Base-by-base conservation (phyloP, 83 land plant species). In the Picea abies region DNA sequence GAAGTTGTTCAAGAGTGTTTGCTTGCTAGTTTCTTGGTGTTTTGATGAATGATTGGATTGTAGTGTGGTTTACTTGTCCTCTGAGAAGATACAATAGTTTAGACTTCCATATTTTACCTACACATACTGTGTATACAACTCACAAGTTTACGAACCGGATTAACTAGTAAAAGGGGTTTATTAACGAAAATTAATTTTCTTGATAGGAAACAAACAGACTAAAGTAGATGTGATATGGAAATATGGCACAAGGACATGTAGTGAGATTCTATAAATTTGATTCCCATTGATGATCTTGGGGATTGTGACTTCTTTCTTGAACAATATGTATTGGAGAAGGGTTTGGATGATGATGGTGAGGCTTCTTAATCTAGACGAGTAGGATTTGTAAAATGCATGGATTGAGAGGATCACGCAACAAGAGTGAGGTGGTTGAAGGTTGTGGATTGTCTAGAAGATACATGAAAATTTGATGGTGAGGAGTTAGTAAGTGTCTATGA, bases 401-500 rank as follows among this genome's bases (percentile, higher is more conserved):
- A 97, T 89, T 87, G 98, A 66, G 92, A 92, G 87, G 96, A 97
- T 71, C 87, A 93, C 15, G 95, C 96, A 76, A 98, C 96, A 49
- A 84, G 85, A 78, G 93, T 97, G 3, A 87, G 89, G 80, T 97
- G 98, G 99, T 84, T 93, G 58, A 92, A 90, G 84, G 86, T 91
- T 23, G 91, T 90, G 60, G 56, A 84, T n/a, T 86, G 92, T 71
- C 93, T 94, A 11, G 96, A 97, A 65, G 95, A 93, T 68, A 87
- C 83, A 8, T 82, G 90, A 26, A 92, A 90, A 76, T 93, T 93
- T 88, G 95, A 90, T 70, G 70, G 60, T 3, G 99, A 95, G 81
- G 99, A 97, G 83, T 73, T 89, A 66, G 96, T 97, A 3, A 97
- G 99, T 88, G 98, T 92, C 16, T 97, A 97, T 88, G 99, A 97